Conservation (phyloP, 2,329 filamentous ascomycete genomes). For the Fusarium multiceps region DNA sequence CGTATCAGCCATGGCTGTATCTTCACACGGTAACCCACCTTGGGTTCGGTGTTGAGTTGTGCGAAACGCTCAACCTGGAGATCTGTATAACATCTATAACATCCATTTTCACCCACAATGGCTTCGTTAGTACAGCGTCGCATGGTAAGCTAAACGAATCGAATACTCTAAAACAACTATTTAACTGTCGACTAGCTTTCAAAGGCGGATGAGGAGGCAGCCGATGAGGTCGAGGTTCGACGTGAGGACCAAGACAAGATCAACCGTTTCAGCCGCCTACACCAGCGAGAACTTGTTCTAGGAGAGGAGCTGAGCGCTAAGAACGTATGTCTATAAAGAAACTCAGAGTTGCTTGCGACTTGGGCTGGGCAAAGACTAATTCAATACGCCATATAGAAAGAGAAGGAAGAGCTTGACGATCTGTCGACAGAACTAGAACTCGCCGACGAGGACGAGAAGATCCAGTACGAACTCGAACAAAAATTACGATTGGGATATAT, state of each 20-base stretch:
- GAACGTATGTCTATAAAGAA: constrained; percentile 67
- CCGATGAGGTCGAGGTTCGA: constrained; percentile 91
- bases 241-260: constrained; percentile 99
- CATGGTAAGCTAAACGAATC: constrained; percentile 60
- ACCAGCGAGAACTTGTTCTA: constrained; percentile 82
- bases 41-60: constrained; percentile 34
- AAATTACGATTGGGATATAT: background rate
- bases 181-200: constrained; percentile 72
- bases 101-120: constrained; percentile 46
- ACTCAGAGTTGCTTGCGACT: background rate
- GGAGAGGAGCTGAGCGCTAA: constrained; percentile 85
- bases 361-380: constrained; percentile 31
- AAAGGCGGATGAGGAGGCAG: constrained; percentile 87
- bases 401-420: constrained; percentile 98
- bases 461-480: constrained; percentile 73
- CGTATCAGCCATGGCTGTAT: background rate
- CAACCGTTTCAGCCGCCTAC: constrained; percentile 95
- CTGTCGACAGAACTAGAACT: constrained; percentile 91
- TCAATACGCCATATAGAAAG: constrained; percentile 73
- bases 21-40: constrained; percentile 45
- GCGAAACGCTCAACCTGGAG: constrained; percentile 24
- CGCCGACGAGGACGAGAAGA: constrained; percentile 91
- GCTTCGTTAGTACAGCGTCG: constrained; percentile 66
- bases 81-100: constrained; percentile 28
- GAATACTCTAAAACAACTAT: background rate